Evolutionary conservation across 2,329 filamentous ascomycete species (phyloP).

Genomic region (Aureobasidium melanogenum): DNA sequence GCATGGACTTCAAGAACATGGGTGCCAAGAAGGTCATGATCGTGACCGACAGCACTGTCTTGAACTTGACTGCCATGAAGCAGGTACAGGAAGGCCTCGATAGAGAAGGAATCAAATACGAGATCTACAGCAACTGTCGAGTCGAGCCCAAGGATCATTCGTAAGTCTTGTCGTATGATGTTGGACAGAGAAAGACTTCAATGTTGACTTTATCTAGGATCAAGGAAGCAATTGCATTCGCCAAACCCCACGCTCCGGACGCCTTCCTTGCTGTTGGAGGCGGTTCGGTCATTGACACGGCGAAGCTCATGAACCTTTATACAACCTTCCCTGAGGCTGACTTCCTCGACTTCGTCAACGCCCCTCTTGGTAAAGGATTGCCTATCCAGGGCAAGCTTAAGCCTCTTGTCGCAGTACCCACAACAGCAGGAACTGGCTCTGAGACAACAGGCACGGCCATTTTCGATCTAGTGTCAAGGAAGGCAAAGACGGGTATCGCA

Average conservation of each 20-base stretch:
- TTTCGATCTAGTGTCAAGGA: constrained; percentile 84
- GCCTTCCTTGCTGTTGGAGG: constrained; percentile 86
- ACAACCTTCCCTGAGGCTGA: constrained; percentile 82
- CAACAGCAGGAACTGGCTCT: constrained; percentile 77
- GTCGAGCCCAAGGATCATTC: constrained; percentile 94
- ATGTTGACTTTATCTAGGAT: constrained; percentile 45
- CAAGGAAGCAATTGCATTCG: constrained; percentile 80
- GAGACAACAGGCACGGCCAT: constrained; percentile 98
- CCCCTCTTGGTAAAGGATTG: constrained; percentile 75
- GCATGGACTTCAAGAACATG: constrained; percentile 95
- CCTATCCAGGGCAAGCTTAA: constrained; percentile 63
- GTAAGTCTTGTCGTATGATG: constrained; percentile 38
- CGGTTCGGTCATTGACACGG: constrained; percentile 94
- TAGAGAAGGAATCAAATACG: constrained; percentile 68
- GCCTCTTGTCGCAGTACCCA: constrained; percentile 75
- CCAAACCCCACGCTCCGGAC: constrained; percentile 71
- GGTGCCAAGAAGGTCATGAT: constrained; percentile 80
- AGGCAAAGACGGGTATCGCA: constrained; percentile 90
- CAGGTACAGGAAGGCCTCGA: constrained; percentile 75
- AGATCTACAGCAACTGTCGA: constrained; percentile 69
- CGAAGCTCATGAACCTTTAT: constrained; percentile 98
- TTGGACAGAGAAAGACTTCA: not conserved
- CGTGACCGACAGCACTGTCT: constrained; percentile 78
- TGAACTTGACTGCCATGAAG: constrained; percentile 78
- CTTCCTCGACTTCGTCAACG: constrained; percentile 96